Base-by-base conservation (phyloP, 2,329 filamentous ascomycete genomes). In the Colletotrichum lentis region DNA sequence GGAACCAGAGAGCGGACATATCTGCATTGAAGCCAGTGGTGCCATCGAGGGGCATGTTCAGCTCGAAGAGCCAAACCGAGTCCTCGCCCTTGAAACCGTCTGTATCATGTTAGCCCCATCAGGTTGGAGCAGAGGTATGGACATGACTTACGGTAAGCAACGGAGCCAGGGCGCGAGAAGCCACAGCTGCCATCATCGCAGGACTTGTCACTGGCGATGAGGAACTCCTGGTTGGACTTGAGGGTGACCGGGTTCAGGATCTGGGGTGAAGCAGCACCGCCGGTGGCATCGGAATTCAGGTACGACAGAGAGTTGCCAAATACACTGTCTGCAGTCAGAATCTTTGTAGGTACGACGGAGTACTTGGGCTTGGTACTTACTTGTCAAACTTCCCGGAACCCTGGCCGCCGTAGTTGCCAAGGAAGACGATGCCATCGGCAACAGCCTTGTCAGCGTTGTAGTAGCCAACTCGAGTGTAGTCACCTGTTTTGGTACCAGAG, bases 1-100 rank as follows among this genome's bases (percentile, higher is more conserved):
- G 85, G 57, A 90, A 81, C 92, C 92, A 94, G 77, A 90, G 85
- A 49, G 91, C 89, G 10, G 91, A 91, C 85, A 91, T 91, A 78
- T 94, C 88, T 49, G 76, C 81, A 74, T 88, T 86, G 73, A 81
- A 82, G 64, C 80, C 81, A n/a, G 76, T 79, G 60, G 81, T 76
- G 69, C 84, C 85, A 65, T 86, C 85, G 55, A 84, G 74, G 10
- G 91, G 91, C 91, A 94, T 94, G 63, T 82, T 81, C 77, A 94
- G 91, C 73, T 92, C 86, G 73, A 91, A 85, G 70, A 94, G 83
- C 80, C 94, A 93, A 62, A 90, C 83, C 22, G 60, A 68, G 73
- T 88, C 85, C 37, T 85, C 82, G 57, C 91, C 91, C 46, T 80
- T 84, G 79, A 92, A 94, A 69, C 91, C 92, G 79, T 92, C 86